phyloP scores from a whole-genome alignment of 2,329 filamentous ascomycete genomes.

The Aspergillus pseudoviridinutans region DNA sequence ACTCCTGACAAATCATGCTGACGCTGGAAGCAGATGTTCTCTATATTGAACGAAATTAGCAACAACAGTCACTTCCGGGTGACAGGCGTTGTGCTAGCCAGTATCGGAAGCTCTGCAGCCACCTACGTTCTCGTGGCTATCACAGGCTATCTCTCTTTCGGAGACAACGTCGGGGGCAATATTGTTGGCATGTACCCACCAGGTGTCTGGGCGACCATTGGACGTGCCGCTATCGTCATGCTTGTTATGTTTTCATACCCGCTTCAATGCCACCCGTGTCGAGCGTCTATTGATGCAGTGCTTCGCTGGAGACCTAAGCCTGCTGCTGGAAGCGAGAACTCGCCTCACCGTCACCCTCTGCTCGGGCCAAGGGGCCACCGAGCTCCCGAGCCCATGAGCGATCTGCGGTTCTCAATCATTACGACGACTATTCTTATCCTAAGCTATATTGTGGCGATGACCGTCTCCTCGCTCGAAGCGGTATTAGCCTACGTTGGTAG shows the following conservation, averaged over 20 bases:
- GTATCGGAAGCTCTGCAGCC: conserved; percentile 80
- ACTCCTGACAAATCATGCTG: not conserved
- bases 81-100: conserved; percentile 72
- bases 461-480: conserved; percentile 81
- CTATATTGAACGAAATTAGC: conserved; percentile 89
- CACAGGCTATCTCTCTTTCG: conserved; percentile 93
- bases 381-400: conserved; percentile 66
- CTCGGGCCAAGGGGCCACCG: conserved; percentile 37
- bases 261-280: conserved; percentile 90
- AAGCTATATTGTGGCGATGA: conserved; percentile 85
- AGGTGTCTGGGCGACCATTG: conserved; percentile 81
- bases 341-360: conserved; percentile 43
- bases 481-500: conserved; percentile 94
- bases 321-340: conserved; percentile 37
- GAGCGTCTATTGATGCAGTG: conserved; percentile 93
- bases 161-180: conserved; percentile 82
- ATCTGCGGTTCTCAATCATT: conserved; percentile 81
- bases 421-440: conserved; percentile 81
- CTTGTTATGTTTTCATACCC: conserved; percentile 96
- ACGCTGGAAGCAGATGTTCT: conserved; percentile 73
- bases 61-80: conserved; percentile 77
- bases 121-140: conserved; percentile 91
- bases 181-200: conserved; percentile 87
- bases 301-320: conserved; percentile 74
- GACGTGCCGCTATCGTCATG: conserved; percentile 89